These are phyloP conservation scores for Phytopythium montanum DNA, from an alignment of 352 stramenopile species.

Conservation along the genomic window DNA sequence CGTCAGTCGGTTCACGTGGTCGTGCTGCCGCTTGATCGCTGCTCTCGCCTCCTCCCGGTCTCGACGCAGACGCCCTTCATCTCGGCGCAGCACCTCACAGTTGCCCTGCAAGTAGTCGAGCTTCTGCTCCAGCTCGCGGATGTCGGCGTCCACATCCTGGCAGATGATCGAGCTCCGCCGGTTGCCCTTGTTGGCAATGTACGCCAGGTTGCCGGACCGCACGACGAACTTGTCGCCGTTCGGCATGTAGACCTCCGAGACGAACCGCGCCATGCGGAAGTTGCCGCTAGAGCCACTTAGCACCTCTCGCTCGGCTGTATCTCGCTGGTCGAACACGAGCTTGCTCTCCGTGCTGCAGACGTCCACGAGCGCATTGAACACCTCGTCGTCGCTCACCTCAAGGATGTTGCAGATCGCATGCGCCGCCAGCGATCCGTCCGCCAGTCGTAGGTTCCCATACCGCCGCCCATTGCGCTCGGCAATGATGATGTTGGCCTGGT, in stretches of 20 bases:
- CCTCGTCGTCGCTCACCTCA: constrained; percentile 66
- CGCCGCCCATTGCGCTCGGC: constrained; percentile 45
- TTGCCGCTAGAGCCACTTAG: constrained; percentile 52
- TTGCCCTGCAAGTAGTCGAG: constrained; percentile 46
- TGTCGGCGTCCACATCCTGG: constrained; percentile 63
- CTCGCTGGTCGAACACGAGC: constrained; percentile 60
- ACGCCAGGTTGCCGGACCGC: constrained; percentile 70
- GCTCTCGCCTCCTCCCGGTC: constrained; percentile 39
- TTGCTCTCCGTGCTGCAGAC: constrained; percentile 77
- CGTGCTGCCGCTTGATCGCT: constrained; percentile 40
- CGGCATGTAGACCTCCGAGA: constrained; percentile 68
- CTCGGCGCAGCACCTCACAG: constrained; percentile 42
- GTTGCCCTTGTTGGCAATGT: constrained; percentile 72
- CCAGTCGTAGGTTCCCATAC: constrained; percentile 54
- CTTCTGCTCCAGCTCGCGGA: constrained; percentile 51
- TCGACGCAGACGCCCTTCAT: constrained; percentile 41
- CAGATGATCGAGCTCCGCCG: constrained; percentile 67
- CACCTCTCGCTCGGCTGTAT: constrained; percentile 47
- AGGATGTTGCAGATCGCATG: constrained; percentile 80
- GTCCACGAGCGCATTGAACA: constrained; percentile 82
- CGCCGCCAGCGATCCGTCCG: constrained; percentile 39
- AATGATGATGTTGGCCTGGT: constrained; percentile 82
- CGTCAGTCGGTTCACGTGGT: constrained; percentile 55
- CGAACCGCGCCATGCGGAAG: constrained; percentile 58
- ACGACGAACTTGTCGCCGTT: constrained; percentile 79